A percentile compares a stretch with the other conserved stretches of the same genome.
Conservation (phyloP, 768 basidiomycete species). For the Serpula lacrymans region DNA sequence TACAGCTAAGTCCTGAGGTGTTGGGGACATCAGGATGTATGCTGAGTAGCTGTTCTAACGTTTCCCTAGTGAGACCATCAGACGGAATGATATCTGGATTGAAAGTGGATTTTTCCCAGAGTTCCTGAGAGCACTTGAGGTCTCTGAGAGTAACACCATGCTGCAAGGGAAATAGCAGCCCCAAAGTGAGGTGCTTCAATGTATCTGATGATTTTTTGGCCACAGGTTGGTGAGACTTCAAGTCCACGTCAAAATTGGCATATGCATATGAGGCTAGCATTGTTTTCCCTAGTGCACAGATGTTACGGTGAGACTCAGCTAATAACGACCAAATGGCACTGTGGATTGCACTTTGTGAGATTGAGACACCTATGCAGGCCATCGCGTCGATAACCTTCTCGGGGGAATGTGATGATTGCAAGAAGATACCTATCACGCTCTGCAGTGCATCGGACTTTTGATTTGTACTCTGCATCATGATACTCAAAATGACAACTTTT, state of each 20-base stretch:
- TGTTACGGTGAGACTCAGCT: slow-evolving; percentile 10
- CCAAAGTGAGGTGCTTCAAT: slow-evolving; percentile 23
- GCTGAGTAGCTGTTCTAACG: slow-evolving; percentile 1
- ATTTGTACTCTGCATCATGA: slow-evolving; percentile 29
- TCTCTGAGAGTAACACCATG: slow-evolving; percentile 20
- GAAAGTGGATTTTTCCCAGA: slow-evolving; percentile 29
- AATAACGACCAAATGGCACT: slow-evolving; percentile 21
- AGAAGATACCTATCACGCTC: slow-evolving; percentile 8
- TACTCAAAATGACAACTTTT: slow-evolving; percentile 11
- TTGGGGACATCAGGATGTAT: slow-evolving; percentile 15
- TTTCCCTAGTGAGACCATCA: no score
- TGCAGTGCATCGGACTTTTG: slow-evolving; percentile 9
- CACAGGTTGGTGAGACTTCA: slow-evolving; percentile 27
- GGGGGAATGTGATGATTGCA: slow-evolving; percentile 22
- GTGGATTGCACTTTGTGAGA: slow-evolving; percentile 23
- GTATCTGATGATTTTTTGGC: slow-evolving; percentile 22
- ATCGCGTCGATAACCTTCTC: slow-evolving; percentile 26
- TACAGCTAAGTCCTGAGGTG: slow-evolving; percentile 16
- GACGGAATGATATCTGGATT: no score
- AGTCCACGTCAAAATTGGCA: slow-evolving; percentile 42
- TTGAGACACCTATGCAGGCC: slow-evolving; percentile 25
- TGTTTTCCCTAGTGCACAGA: slow-evolving; percentile 19
- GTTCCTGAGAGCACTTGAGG: slow-evolving; percentile 27
- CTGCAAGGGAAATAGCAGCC: slow-evolving; percentile 15
- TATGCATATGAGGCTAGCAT: slow-evolving; percentile 30